Evolutionary conservation across 257 asterid genomes (phyloP).

Genomic region (Agastache rugosa): DNA sequence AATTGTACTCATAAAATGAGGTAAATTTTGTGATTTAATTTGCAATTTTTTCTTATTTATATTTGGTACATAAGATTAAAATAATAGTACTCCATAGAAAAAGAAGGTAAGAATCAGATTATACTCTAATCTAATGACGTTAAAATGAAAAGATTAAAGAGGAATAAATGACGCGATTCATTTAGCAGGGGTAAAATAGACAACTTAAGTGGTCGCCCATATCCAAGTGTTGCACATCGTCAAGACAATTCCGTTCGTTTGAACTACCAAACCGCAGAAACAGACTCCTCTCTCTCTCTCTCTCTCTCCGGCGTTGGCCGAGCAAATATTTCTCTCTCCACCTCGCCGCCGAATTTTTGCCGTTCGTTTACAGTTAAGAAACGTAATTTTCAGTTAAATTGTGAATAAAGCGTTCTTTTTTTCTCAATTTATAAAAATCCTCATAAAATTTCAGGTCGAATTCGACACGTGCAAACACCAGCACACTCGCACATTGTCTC

Average conservation of each 20-base stretch:
- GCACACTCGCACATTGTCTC: constrained; percentile 30
- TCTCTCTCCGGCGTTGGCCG: constrained; percentile 30
- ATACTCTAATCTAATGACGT: background rate
- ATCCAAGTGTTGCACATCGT: constrained; percentile 31
- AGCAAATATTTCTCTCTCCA: constrained; percentile 27
- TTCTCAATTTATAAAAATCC: background rate
- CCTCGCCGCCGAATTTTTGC: constrained; percentile 18
- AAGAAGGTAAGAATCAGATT: no score
- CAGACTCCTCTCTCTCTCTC: constrained; percentile 23
- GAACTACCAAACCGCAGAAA: constrained; percentile 46
- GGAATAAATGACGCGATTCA: background rate
- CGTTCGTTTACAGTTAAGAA: background rate
- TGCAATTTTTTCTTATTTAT: no score
- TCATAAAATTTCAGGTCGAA: constrained; percentile 13
- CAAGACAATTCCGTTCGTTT: constrained; percentile 34
- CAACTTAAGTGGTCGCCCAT: constrained; percentile 1
- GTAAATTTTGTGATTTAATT: no score
- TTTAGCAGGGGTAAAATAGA: constrained; percentile 33
- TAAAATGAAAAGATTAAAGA: background rate
- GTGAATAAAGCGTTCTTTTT: background rate
- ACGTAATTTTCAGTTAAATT: background rate
- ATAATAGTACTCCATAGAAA: no score
- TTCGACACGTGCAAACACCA: constrained; percentile 11
- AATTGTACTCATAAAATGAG: no score
- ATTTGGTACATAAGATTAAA: no score